A percentile compares a stretch with the other conserved stretches of the same genome.
Evolutionary conservation across 352 stramenopile genomes (phyloP).

Genomic region (Phytophthora hybrid): DNA sequence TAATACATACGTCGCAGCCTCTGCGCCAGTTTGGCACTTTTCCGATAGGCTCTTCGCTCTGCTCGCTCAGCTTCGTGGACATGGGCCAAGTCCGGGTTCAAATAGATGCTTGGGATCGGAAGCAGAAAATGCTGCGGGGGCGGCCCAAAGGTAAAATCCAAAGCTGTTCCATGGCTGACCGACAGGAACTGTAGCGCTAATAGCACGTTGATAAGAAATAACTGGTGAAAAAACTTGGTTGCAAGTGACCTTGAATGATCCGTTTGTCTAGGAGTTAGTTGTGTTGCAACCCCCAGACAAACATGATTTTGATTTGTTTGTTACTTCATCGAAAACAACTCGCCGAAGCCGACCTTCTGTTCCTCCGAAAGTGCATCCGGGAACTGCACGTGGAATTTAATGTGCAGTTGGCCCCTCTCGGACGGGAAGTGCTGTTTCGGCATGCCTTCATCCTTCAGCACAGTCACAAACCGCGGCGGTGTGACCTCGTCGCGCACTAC

Average conservation of each 20-base stretch:
- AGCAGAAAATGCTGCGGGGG: constrained; percentile 44
- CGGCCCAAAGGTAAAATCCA: constrained; percentile 18
- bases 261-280: constrained; percentile 1
- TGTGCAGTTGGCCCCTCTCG: constrained; percentile 90
- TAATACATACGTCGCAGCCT: constrained; percentile 46
- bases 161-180: no score
- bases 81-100: constrained; percentile 10
- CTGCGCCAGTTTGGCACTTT: constrained; percentile 41
- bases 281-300: background rate
- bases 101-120: constrained; percentile 43
- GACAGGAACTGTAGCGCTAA: no score
- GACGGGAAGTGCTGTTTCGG: constrained; percentile 92
- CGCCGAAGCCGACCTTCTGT: constrained; percentile 77
- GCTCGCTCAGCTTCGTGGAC: background rate
- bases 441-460: constrained; percentile 95
- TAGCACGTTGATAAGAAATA: no score
- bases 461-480: constrained; percentile 91
- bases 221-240: no score
- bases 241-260: background rate
- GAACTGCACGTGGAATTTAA: constrained; percentile 97
- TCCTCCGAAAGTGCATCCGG: constrained; percentile 88
- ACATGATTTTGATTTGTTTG: constrained; percentile 18
- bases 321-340: constrained; percentile 58
- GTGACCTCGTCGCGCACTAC: constrained; percentile 92
- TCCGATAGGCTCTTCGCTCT: constrained; percentile 7